Base-by-base conservation (phyloP, 176 grass and related monocot species). In the Cocos nucifera region DNA sequence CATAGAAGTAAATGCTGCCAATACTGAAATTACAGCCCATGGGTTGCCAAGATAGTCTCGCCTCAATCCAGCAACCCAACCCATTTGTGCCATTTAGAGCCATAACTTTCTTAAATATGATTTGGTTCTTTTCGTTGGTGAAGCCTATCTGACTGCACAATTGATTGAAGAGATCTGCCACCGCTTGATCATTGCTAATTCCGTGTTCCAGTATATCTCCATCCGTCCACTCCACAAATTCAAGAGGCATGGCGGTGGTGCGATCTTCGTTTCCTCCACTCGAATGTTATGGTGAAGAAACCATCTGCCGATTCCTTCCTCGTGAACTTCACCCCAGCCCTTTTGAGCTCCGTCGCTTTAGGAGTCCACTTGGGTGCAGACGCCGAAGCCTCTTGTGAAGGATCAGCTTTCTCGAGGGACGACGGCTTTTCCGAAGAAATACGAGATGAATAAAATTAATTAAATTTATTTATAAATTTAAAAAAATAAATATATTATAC, bases 11-110 rank as follows among this genome's bases (percentile, higher is more conserved):
- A 21, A 21, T 0, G 54, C 80, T 0, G 76, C 76, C 6, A 70
- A 7, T 7, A 89, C 50, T 0, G 85, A 89, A 0, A 69, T 73
- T 3, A 12, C 12, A 18, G 67, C 62, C 85, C 85, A 89, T 0
- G 73, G 85, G 44, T 68, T 89, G 60, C 32, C 63, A 17, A 84
- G 84, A 59, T 89, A 78, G 61, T 69, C 56, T 50, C 65, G 75
- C 53, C 21, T 72, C 1, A 89, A 53, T 0, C 25, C 66, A 0
- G 75, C 54, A 0, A 64, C 50, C 62, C 54, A 0, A 64, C 50
- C 62, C 82, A 89, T 21, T 14, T 49, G 1, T 21, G 21, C 21
- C 21, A 21, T 21, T 21, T 21, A 21, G 21, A 21, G 21, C 21
- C 21, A 21, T 21, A 21, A 21, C 21, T 21, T 21, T 21, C 21